A percentile compares a stretch with the other conserved stretches of the same genome.
Conservation (phyloP, 1,284 basidiomycete genomes). For the Sporisorium scitamineum region DNA sequence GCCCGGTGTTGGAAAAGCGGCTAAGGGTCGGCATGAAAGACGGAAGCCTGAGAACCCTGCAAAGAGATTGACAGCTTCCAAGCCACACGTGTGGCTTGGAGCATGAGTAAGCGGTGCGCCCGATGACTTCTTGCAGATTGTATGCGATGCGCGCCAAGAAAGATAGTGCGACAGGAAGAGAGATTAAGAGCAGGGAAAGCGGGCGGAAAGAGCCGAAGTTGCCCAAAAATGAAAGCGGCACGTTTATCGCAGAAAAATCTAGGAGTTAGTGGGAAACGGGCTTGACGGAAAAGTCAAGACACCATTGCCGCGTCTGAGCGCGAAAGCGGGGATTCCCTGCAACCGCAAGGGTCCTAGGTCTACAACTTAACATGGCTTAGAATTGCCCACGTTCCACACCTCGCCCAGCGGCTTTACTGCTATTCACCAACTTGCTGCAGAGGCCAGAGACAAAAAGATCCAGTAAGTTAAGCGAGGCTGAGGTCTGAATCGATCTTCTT, state of each 20-base stretch:
- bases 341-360: neutral
- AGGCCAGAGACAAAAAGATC: too few species aligned
- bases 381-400: too few species aligned
- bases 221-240: neutral
- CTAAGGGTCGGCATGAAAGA: slow-evolving; percentile 8
- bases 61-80: neutral
- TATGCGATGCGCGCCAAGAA: neutral
- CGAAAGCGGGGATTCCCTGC: neutral
- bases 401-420: too few species aligned
- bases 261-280: slow-evolving; percentile 20
- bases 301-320: neutral
- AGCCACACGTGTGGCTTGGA: neutral
- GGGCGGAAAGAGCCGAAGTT: slow-evolving; percentile 5
- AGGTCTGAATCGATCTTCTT: neutral
- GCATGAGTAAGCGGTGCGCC: neutral
- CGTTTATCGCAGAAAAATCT: slow-evolving; percentile 3
- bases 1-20: neutral
- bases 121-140: neutral
- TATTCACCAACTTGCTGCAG: too few species aligned
- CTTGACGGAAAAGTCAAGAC: slow-evolving; percentile 13
- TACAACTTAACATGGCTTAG: neutral
- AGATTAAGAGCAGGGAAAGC: neutral
- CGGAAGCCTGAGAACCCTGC: neutral
- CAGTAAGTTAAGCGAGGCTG: neutral
- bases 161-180: too few species aligned